phyloP scores from a whole-genome alignment of 768 basidiomycete species.

The Rhizopogon rudus region DNA sequence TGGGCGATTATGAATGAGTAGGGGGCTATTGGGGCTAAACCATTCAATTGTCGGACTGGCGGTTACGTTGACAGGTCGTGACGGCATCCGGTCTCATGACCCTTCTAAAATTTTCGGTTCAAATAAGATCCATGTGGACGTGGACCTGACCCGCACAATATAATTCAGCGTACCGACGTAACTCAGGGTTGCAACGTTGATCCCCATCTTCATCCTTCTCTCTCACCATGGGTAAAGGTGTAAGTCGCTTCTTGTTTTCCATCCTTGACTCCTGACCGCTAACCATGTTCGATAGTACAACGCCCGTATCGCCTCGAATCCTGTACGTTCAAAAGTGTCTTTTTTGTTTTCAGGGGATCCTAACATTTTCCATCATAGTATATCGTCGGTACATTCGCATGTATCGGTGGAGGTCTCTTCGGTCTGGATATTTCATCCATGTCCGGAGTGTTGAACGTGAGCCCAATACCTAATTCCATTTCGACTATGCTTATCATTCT shows the following conservation, averaged over 20 bases:
- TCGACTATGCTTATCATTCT: neutral
- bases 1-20: no score
- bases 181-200: neutral
- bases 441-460: slow-evolving; percentile 65
- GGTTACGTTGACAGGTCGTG: neutral
- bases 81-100: slow-evolving; percentile 3
- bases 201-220: neutral
- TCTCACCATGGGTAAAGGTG: slow-evolving; percentile 19
- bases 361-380: slow-evolving; percentile 39
- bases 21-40: no score
- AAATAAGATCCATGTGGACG: slow-evolving; percentile 6
- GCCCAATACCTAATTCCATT: slow-evolving; percentile 5
- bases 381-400: slow-evolving; percentile 75
- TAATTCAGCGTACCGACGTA: neutral
- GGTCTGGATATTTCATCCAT: slow-evolving; percentile 82
- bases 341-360: neutral
- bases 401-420: slow-evolving; percentile 76
- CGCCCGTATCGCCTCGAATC: slow-evolving; percentile 52
- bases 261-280: neutral
- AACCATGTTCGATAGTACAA: slow-evolving; percentile 36
- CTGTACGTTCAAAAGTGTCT: slow-evolving; percentile 30
- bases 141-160: neutral
- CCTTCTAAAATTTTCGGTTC: neutral
- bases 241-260: slow-evolving; percentile 6
- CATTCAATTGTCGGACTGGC: no score